These are phyloP conservation scores for Teratosphaeria pseudoeucalypti DNA, from an alignment of 2,329 filamentous ascomycete genomes.

Conservation along the genomic window DNA sequence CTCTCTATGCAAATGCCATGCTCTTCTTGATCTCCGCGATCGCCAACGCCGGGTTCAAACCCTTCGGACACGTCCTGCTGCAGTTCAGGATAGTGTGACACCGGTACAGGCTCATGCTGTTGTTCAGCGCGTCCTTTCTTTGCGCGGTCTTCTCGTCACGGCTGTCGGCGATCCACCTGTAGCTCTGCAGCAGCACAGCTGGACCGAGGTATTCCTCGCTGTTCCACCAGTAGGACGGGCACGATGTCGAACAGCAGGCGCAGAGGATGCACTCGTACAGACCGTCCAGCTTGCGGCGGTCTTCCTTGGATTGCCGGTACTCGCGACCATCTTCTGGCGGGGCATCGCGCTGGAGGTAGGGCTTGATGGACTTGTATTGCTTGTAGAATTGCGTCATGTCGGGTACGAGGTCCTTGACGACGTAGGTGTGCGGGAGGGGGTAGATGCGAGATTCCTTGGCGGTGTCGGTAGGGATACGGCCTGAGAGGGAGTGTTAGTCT, in stretches of 20 bases:
- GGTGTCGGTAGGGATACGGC: conserved; percentile 83
- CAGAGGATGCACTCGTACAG: conserved; percentile 99
- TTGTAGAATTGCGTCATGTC: conserved; percentile 99
- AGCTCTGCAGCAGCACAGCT: conserved; percentile 91
- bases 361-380: conserved; percentile 99
- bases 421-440: conserved; percentile 94
- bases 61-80: conserved; percentile 95
- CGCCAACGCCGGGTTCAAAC: conserved; percentile 85
- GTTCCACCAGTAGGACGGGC: conserved; percentile 99
- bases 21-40: conserved; percentile 99
- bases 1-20: conserved; percentile 50
- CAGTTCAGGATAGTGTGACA: conserved; percentile 99
- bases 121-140: conserved; percentile 86
- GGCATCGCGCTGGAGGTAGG: conserved; percentile 87
- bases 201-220: conserved; percentile 96
- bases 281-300: conserved; percentile 93
- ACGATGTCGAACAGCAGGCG: conserved; percentile 97
- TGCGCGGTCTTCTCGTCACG: conserved; percentile 82
- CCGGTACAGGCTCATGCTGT: conserved; percentile 97
- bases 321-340: conserved; percentile 80
- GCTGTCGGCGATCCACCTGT: conserved; percentile 93
- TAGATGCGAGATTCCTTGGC: conserved; percentile 84
- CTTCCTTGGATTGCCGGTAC: conserved; percentile 78
- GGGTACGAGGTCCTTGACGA: conserved; percentile 97
- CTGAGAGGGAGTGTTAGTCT: conserved; percentile 38